Evolutionary conservation across 2,329 filamentous ascomycete species (phyloP).

Genomic region (Pseudocercospora fijiensis): DNA sequence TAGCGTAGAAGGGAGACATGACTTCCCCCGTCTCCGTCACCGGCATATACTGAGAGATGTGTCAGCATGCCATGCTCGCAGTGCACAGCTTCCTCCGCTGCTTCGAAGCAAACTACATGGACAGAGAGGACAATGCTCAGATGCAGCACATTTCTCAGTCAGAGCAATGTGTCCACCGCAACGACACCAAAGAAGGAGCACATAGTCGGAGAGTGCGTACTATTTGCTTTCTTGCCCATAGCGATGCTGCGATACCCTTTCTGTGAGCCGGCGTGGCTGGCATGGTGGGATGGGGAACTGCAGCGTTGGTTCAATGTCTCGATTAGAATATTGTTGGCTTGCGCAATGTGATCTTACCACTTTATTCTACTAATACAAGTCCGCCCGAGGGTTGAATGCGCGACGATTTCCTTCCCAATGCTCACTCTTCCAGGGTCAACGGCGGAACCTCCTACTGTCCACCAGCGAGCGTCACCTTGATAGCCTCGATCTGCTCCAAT

Average conservation of each 20-base stretch:
- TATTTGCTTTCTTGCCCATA: background rate
- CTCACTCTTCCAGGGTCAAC: background rate
- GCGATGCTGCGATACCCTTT: background rate
- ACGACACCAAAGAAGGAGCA: background rate
- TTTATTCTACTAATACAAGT: background rate
- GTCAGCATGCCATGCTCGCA: no score
- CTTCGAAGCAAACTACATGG: no score
- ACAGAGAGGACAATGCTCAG: background rate
- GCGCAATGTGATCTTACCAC: background rate
- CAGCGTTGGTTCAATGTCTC: background rate
- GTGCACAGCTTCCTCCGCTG: no score
- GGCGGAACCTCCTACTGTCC: background rate
- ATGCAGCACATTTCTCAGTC: background rate
- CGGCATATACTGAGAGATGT: no score
- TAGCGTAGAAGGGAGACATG: no score
- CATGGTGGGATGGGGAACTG: background rate
- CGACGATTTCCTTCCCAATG: background rate
- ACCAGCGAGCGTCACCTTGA: slow-evolving; percentile 44
- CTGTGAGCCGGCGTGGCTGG: background rate
- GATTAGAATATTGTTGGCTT: background rate
- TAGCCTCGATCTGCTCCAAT: slow-evolving; percentile 60
- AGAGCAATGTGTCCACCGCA: background rate
- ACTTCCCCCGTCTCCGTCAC: no score
- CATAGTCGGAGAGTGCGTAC: background rate
- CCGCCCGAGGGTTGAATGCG: background rate